These are phyloP conservation scores for Cercospora sojina DNA, from an alignment of 2,329 filamentous ascomycete species.

Conservation along the genomic window DNA sequence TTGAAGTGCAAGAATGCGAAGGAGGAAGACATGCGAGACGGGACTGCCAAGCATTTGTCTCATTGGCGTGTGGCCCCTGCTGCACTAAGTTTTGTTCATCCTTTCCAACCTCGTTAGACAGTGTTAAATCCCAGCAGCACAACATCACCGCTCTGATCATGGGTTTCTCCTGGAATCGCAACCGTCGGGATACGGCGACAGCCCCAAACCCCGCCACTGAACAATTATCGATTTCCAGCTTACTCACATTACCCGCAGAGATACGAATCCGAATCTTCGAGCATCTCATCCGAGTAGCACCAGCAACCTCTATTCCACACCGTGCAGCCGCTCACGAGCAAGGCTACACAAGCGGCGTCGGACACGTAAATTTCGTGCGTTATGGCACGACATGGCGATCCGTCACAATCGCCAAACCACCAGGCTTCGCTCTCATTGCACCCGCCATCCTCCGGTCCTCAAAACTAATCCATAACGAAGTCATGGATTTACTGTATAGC, in stretches of 20 bases:
- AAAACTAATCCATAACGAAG: conserved; percentile 15
- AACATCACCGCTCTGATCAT: neutral
- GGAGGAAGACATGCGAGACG: neutral
- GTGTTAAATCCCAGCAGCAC: neutral
- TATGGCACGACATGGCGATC: conserved; percentile 13
- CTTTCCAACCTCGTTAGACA: neutral
- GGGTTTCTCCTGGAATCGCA: neutral
- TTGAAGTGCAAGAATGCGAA: neutral
- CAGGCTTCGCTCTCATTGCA: conserved; percentile 7
- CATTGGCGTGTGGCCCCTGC: neutral
- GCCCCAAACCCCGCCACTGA: neutral
- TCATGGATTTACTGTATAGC: conserved; percentile 15
- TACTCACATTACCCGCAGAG: conserved; percentile 14
- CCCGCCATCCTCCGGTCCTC: conserved; percentile 17
- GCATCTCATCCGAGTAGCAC: conserved; percentile 5
- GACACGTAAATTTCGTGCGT: conserved; percentile 11
- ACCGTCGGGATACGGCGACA: neutral
- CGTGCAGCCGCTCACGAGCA: conserved; percentile 6
- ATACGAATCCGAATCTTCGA: conserved; percentile 13
- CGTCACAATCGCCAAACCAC: conserved; percentile 16
- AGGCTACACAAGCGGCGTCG: conserved; percentile 10
- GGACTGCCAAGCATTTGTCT: neutral
- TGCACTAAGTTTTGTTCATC: neutral
- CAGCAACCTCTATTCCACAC: conserved; percentile 1
- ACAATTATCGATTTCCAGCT: neutral